These are phyloP conservation scores for Grigorovia jiainica DNA, from an alignment of 805 yeast species.

Conservation along the genomic window DNA sequence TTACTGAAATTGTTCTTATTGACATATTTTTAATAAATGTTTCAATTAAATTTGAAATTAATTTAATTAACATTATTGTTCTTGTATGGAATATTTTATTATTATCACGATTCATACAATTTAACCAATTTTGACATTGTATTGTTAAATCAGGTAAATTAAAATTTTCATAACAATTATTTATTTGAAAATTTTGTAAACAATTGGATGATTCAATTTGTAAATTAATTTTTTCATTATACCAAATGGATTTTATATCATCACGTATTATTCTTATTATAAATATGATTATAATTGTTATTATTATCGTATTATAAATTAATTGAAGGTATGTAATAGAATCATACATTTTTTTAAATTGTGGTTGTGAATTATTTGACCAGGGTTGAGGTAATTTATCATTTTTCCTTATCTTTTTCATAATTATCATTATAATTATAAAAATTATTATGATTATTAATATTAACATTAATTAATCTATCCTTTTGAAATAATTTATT, in stretches of 20 bases:
- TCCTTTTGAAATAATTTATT: conserved; percentile 9
- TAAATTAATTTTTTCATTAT: conserved; percentile 35
- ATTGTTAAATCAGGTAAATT: conserved; percentile 50
- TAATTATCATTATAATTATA: conserved; percentile 1
- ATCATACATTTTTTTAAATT: conserved; percentile 44
- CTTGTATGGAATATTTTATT: conserved; percentile 35
- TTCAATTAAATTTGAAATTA: conserved; percentile 52
- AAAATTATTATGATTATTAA: conserved; percentile 23
- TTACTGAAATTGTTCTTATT: conserved; percentile 42
- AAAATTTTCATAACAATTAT: conserved; percentile 44
- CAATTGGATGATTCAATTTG: conserved; percentile 47
- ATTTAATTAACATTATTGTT: conserved; percentile 50
- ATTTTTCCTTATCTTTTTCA: neutral
- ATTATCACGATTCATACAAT: conserved; percentile 53
- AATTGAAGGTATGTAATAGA: conserved; percentile 56
- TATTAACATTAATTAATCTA: conserved; percentile 20
- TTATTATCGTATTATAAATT: conserved; percentile 39
- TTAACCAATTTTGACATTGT: conserved; percentile 52
- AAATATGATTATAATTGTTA: conserved; percentile 36
- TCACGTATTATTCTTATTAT: conserved; percentile 39
- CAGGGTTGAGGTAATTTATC: conserved; percentile 47
- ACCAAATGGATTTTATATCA: conserved; percentile 46
- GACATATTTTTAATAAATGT: conserved; percentile 63
- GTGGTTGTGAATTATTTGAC: conserved; percentile 43
- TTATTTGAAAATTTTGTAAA: conserved; percentile 40